Evolutionary conservation across 805 yeast genomes (phyloP).

Genomic region (Saccharomyces mikatae): DNA sequence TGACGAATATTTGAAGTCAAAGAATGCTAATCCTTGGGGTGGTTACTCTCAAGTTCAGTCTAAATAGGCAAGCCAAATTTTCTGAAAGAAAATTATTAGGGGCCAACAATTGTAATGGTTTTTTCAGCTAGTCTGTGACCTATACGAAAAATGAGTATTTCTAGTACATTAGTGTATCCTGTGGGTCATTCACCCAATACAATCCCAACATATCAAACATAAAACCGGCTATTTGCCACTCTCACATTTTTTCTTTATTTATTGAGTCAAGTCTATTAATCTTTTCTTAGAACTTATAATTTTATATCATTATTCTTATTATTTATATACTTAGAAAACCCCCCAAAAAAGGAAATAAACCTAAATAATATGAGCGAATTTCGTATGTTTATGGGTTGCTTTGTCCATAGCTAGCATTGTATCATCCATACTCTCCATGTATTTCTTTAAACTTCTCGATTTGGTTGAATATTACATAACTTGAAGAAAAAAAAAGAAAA

Average conservation of each 20-base stretch:
- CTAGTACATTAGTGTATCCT: background rate
- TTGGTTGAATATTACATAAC: background rate
- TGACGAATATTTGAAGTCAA: slow-evolving; percentile 88
- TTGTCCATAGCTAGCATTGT: background rate
- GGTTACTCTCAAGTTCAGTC: slow-evolving; percentile 83
- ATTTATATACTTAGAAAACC: background rate
- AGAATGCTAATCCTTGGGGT: slow-evolving; percentile 94
- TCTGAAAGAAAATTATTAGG: background rate
- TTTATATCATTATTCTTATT: background rate
- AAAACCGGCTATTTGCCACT: background rate
- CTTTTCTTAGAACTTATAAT: background rate
- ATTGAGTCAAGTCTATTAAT: background rate
- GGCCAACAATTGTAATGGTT: background rate
- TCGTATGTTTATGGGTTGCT: background rate
- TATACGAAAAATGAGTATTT: background rate
- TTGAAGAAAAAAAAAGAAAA: background rate
- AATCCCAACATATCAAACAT: background rate
- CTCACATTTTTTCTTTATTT: background rate
- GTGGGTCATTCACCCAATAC: background rate
- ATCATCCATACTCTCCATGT: background rate
- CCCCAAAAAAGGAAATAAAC: background rate
- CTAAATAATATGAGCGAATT: background rate
- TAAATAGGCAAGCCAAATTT: slow-evolving; percentile 30
- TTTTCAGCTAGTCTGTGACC: background rate
- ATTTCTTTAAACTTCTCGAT: background rate